These are phyloP conservation scores for Pyricularia grisea DNA, from an alignment of 2,329 filamentous ascomycete genomes.

Conservation along the genomic window DNA sequence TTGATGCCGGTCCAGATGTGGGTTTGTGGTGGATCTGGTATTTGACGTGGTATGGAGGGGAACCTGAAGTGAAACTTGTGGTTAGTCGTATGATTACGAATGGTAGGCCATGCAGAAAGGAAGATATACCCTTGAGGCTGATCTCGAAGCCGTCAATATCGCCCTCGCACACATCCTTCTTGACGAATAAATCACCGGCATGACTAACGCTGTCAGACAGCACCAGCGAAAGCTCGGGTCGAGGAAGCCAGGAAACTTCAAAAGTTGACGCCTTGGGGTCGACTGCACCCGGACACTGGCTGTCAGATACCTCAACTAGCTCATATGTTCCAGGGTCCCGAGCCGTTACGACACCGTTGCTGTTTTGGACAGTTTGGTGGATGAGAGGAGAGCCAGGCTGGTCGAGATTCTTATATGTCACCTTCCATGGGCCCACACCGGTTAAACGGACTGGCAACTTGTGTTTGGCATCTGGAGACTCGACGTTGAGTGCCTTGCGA, in stretches of 20 bases:
- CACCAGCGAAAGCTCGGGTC: slow-evolving; percentile 61
- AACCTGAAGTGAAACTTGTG: slow-evolving; percentile 35
- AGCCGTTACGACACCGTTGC: slow-evolving; percentile 62
- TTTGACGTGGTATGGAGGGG: slow-evolving; percentile 71
- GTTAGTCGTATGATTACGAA: slow-evolving; percentile 6
- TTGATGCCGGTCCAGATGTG: slow-evolving; percentile 44
- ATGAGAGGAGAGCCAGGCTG: not conserved
- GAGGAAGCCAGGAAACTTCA: slow-evolving; percentile 73
- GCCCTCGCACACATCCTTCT: slow-evolving; percentile 84
- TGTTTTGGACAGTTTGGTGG: slow-evolving; percentile 35
- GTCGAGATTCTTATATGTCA: slow-evolving; percentile 65
- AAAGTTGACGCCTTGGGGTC: slow-evolving; percentile 68
- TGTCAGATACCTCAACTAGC: slow-evolving; percentile 68
- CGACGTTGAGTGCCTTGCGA: slow-evolving; percentile 63
- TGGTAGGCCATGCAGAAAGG: not conserved
- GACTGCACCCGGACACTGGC: slow-evolving; percentile 71
- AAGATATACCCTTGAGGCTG: slow-evolving; percentile 56
- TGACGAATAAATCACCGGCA: slow-evolving; percentile 49
- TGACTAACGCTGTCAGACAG: slow-evolving; percentile 53
- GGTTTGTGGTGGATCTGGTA: slow-evolving; percentile 73
- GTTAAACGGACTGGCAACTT: slow-evolving; percentile 75
- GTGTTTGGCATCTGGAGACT: slow-evolving; percentile 53
- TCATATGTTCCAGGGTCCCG: slow-evolving; percentile 66
- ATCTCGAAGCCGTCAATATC: slow-evolving; percentile 87
- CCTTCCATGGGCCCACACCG: slow-evolving; percentile 74